Evolutionary conservation across 2,329 filamentous ascomycete genomes (phyloP).

Genomic region (Alternaria triticimaculans): DNA sequence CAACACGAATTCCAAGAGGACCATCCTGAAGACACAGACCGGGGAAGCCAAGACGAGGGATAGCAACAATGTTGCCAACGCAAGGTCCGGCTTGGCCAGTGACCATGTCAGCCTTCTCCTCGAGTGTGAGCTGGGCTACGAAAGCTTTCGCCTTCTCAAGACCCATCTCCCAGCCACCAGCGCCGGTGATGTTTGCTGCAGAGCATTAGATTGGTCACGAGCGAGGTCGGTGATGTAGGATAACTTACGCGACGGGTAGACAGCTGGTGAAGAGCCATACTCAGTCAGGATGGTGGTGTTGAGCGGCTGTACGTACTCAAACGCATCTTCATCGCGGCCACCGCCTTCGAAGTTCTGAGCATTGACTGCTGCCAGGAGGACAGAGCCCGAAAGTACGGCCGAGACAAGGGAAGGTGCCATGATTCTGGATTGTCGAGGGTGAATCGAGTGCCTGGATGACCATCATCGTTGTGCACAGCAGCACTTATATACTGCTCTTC

Average conservation of each 20-base stretch:
- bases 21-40: slow-evolving; percentile 53
- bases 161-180: slow-evolving; percentile 42
- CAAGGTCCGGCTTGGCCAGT: slow-evolving; percentile 59
- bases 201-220: slow-evolving; percentile 46
- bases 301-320: slow-evolving; percentile 37
- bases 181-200: slow-evolving; percentile 37
- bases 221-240: neutral
- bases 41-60: slow-evolving; percentile 48
- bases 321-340: slow-evolving; percentile 29
- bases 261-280: slow-evolving; percentile 36
- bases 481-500: slow-evolving; percentile 28
- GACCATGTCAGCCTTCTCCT: slow-evolving; percentile 46
- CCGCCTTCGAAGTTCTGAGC: slow-evolving; percentile 32
- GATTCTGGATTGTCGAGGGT: slow-evolving; percentile 15
- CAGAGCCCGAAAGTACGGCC: slow-evolving; percentile 28
- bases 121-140: slow-evolving; percentile 37
- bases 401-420: slow-evolving; percentile 38
- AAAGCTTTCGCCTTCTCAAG: slow-evolving; percentile 43
- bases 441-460: slow-evolving; percentile 10
- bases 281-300: slow-evolving; percentile 40
- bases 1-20: slow-evolving; percentile 44
- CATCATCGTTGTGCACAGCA: neutral
- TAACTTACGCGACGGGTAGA: slow-evolving; percentile 39
- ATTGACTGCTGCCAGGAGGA: slow-evolving; percentile 29
- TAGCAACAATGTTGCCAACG: slow-evolving; percentile 57